A percentile compares a stretch with the other conserved stretches of the same genome.
These are phyloP conservation scores for Serendipita sp. DNA, from an alignment of 768 basidiomycete genomes.

Conservation along the genomic window DNA sequence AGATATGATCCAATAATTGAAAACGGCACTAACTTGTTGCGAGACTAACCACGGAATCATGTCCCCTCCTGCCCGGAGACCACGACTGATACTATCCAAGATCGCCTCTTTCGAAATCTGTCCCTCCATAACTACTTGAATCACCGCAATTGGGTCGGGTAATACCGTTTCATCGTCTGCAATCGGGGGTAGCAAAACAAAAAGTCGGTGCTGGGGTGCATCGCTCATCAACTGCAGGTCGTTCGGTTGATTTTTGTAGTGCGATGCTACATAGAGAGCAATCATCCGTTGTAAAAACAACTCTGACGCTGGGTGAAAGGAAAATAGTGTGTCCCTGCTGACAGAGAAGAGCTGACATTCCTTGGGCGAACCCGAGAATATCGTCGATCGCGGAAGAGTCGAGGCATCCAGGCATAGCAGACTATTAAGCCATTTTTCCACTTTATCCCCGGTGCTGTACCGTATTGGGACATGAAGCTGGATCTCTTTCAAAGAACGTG, in stretches of 20 bases:
- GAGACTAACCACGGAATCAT: conserved; percentile 95
- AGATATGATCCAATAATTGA: not conserved
- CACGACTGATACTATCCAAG: conserved; percentile 69
- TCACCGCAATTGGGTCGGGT: conserved; percentile 86
- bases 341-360: conserved; percentile 96
- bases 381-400: conserved; percentile 28
- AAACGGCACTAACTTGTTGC: conserved; percentile 31
- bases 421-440: conserved; percentile 88
- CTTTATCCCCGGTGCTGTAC: conserved; percentile 67
- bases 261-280: conserved; percentile 91
- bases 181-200: conserved; percentile 85
- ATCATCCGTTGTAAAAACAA: conserved; percentile 96
- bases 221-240: conserved; percentile 95
- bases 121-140: conserved; percentile 93
- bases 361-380: conserved; percentile 74
- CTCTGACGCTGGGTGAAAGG: conserved; percentile 94
- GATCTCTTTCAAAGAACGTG: conserved; percentile 75
- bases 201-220: conserved; percentile 91
- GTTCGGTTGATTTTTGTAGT: conserved; percentile 99
- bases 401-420: conserved; percentile 86
- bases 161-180: conserved; percentile 78
- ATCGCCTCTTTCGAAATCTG: conserved; percentile 74
- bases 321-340: conserved; percentile 89
- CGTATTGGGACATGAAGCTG: conserved; percentile 92
- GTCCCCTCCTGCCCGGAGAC: conserved; percentile 78